Conservation (phyloP, 495 filamentous ascomycete species). For the Glarea lozoyensis region DNA sequence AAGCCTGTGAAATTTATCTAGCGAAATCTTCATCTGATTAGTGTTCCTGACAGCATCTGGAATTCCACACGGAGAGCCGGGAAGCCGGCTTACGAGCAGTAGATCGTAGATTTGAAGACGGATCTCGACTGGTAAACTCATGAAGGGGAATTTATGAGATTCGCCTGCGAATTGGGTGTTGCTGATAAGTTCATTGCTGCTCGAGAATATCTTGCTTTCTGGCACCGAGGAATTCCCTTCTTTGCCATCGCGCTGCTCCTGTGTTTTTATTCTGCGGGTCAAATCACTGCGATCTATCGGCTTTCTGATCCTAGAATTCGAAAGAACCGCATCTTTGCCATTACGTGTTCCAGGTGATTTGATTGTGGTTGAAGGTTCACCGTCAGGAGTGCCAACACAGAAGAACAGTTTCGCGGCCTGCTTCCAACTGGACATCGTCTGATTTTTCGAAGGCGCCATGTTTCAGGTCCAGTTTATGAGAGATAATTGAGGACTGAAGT, state of each 20-base stretch:
- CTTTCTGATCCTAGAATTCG: not conserved
- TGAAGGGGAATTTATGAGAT: not conserved
- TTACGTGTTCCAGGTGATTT: constrained; percentile 1
- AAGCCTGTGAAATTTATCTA: not conserved
- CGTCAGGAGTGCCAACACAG: no score
- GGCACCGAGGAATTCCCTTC: no score
- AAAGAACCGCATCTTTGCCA: constrained; percentile 2
- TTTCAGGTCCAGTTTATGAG: no score
- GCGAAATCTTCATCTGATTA: constrained; percentile 2
- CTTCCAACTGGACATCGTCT: no score
- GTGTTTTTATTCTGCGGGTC: no score
- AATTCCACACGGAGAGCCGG: not conserved
- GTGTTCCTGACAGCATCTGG: constrained; percentile 2
- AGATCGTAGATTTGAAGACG: constrained; percentile 7
- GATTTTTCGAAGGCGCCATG: no score
- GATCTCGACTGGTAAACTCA: not conserved
- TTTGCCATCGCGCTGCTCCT: no score
- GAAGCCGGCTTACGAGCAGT: constrained; percentile 6
- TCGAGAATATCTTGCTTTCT: no score
- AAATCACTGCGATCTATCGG: not conserved
- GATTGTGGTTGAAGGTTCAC: constrained; percentile 3
- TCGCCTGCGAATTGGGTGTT: no score
- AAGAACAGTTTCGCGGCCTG: not conserved
- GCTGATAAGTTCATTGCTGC: no score
- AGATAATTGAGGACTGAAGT: no score